Base-by-base conservation (phyloP, 148 eudicot genomes). In the Camellia japonica region DNA sequence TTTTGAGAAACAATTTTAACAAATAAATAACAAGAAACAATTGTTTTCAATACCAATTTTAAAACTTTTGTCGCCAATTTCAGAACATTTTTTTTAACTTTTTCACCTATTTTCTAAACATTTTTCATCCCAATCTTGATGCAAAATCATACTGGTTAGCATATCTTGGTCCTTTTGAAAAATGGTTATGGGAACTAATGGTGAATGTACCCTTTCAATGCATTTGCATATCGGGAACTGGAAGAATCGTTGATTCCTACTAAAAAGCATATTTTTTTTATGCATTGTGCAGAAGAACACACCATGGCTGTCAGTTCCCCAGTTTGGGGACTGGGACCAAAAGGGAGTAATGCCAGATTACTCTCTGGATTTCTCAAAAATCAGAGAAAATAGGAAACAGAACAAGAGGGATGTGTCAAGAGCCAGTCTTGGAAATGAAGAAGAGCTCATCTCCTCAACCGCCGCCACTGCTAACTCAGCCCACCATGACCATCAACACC, bases 301-400 rank as follows among this genome's bases (percentile, higher is more conserved):
- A 64, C 82, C 95, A 44, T 95, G 98, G 98, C 80, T 95, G 87
- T 95, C 97, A 41, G 98, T 95, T 81, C 98, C 98, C 59, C 97
- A 95, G 82, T 93, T 95, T 76, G 98, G 98, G 66, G 98, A 95
- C 62, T 95, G 98, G 98, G 98, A 95, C 44, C 96, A 91, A 80
- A 93, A 95, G 87, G 98, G 96, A 8, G 82, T 66, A 43, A 60
- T 91, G 80, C 94, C 96, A 2, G 97, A 95, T 80, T 93, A 95
- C 93, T 95, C 98, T 1, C 77, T 95, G 73, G 98, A 95, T 89
- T 95, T 95, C 86, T 87, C 98, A 3, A 95, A 95, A 75, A 93
- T 95, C 46, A 88, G 98, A 85, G 98, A 95, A 83, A 90, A 80
- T 86, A 90, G 98, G 89, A 95, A 95, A 81, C 98, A 89, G 74